A percentile compares a stretch with the other conserved stretches of the same genome.
Evolutionary conservation across 768 basidiomycete genomes (phyloP).

Genomic region (Rhodotorula toruloides): DNA sequence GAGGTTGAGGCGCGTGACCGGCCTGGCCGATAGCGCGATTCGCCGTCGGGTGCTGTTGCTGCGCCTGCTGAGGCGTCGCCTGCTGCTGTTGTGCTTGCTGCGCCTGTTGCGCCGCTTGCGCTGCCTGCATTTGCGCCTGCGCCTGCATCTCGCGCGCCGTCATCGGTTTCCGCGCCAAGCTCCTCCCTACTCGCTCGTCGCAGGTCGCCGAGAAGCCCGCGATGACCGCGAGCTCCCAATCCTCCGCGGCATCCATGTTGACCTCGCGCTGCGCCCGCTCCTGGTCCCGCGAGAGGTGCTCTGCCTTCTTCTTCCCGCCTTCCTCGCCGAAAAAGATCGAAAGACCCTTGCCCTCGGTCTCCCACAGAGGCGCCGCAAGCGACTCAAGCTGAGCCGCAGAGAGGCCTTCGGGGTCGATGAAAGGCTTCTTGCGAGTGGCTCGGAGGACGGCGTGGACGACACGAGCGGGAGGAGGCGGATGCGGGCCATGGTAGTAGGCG

Average conservation of each 20-base stretch:
- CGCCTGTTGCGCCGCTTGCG: not conserved
- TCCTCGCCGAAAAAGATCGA: conserved; percentile 19
- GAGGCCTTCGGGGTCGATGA: conserved; percentile 31
- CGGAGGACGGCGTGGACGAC: conserved; percentile 26
- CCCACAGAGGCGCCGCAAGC: conserved; percentile 11
- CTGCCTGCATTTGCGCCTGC: conserved; percentile 12
- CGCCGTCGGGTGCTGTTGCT: not conserved
- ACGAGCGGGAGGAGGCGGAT: conserved; percentile 31
- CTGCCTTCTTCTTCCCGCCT: not conserved
- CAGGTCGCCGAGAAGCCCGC: conserved; percentile 33
- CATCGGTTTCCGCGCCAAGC: conserved; percentile 19
- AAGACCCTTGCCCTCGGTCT: conserved; percentile 11
- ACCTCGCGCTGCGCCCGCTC: conserved; percentile 24
- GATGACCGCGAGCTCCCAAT: conserved; percentile 32
- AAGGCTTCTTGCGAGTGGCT: conserved; percentile 10
- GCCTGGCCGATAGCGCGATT: too few species aligned
- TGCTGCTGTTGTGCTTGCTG: not conserved
- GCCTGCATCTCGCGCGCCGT: conserved; percentile 25
- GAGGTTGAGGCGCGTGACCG: not conserved
- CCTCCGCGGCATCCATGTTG: conserved; percentile 19
- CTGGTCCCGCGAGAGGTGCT: conserved; percentile 16
- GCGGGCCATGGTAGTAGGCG: conserved; percentile 36
- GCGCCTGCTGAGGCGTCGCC: not conserved
- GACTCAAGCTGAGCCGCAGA: conserved; percentile 16
- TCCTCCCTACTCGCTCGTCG: conserved; percentile 25